Base-by-base conservation (phyloP, 805 yeast genomes). In the Zygotorulaspora chibaensis region DNA sequence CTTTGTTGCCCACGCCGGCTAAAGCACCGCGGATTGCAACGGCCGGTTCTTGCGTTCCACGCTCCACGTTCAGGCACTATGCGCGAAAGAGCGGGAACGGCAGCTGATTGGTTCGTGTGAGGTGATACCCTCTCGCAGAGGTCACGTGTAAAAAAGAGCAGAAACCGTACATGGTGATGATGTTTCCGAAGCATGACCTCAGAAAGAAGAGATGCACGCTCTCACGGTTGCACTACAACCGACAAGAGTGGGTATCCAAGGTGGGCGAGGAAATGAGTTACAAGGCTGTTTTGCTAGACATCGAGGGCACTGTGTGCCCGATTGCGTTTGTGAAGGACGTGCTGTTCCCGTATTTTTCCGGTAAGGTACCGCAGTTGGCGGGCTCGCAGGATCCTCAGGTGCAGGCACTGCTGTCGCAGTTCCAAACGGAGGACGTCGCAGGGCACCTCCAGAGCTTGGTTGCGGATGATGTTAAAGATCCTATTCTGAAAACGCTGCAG, bases 281-380 rank as follows among this genome's bases (percentile, higher is more conserved):
- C 37, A 34, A 40, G 25, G 42, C 44, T 23, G 39, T 42, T 23
- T 18, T 48, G 37, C 71, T 89, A 5, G 96, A 87, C 54, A 87
- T 88, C 29, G 98, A 90, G 61, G 98, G 98, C 13, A 90, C 97
- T 0, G 81, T 90, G 26, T 90, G 97, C 59, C 90, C 96, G 2
- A 89, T 90, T 16, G 75, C 90, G 1, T 90, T 90, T 59, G 98
- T 90, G 35, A 84, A 85, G 56, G 89, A 86, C 25, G 72, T 69
- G 2, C 67, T 90, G 28, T 84, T 80, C 65, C 96, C 96, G 0
- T 89, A 77, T 59, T 90, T 93, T 52, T 61, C 82, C 2, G 42
- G 61, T 3, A 65, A 75, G 50, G 56, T 81, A 18, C 81, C 86
- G 31, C 8, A 57, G 1, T 46, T 73, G 13, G 55, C 80, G 8